Evolutionary conservation across 768 basidiomycete species (phyloP).

Genomic region (Leccinum subgranulosum): DNA sequence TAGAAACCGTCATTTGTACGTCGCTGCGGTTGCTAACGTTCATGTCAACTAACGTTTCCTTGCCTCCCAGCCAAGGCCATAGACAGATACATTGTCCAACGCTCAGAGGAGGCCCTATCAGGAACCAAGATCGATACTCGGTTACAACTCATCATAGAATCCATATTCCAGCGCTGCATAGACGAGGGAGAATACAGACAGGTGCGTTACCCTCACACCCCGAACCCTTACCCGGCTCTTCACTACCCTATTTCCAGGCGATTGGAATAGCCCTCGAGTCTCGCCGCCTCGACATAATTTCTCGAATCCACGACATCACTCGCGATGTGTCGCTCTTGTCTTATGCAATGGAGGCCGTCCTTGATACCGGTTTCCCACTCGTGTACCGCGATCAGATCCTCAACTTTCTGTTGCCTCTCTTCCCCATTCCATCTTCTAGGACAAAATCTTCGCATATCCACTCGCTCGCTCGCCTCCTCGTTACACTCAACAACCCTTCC

Average conservation of each 20-base stretch:
- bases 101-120: constrained; percentile 48
- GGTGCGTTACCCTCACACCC: constrained; percentile 38
- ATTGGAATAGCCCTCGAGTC: constrained; percentile 95
- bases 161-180: constrained; percentile 83
- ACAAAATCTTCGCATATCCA: constrained; percentile 75
- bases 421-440: constrained; percentile 70
- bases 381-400: constrained; percentile 81
- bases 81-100: constrained; percentile 82
- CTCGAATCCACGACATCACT: constrained; percentile 68
- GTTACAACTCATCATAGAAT: constrained; percentile 81
- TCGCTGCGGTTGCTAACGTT: constrained; percentile 18
- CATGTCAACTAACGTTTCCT: not conserved
- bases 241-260: constrained; percentile 48
- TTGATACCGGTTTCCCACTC: constrained; percentile 86
- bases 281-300: constrained; percentile 81
- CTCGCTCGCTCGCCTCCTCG: constrained; percentile 82
- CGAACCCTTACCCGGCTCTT: constrained; percentile 4
- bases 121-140: constrained; percentile 73
- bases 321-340: constrained; percentile 76
- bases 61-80: constrained; percentile 81
- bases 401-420: constrained; percentile 78
- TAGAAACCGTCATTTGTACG: constrained; percentile 93
- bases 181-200: constrained; percentile 90
- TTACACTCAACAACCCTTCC: constrained; percentile 81
- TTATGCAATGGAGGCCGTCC: constrained; percentile 90